Base-by-base conservation (phyloP, 1,284 basidiomycete species). In the Pascua sp. region DNA sequence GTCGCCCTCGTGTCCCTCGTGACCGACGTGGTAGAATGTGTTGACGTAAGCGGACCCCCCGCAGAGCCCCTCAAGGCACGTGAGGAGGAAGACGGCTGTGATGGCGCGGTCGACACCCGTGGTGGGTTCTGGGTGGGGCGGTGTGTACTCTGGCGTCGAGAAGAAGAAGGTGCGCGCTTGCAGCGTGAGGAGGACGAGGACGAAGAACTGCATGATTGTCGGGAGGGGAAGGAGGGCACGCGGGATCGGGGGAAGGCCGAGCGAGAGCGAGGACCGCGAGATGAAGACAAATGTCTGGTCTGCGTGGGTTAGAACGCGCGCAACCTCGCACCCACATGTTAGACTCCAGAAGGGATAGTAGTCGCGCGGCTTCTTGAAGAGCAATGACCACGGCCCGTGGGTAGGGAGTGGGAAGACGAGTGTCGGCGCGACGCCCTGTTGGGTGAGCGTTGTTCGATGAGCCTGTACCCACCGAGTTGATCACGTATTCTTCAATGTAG, bases 1-100 rank as follows among this genome's bases (percentile, higher is more conserved):
- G 2, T 46, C 46, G 43, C 51, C 73, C 10, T 59, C 75, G 12
- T 57, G 52, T 24, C 70, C 72, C 50, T 90, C 88, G 61, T 89
- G 87, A 49, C 90, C 91, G 56, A 93, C 82, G 55, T 85, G 86
- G 75, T 88, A 91, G 74, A 90, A 94, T 4, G 88, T 89, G 72
- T 91, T 92, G 51, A 93, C 90, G 68, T 94, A 95, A n/a, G 90
- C 90, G n/a, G 88, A 80, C 2, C 91, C 91, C 46, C 91, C 91
- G 63, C 91, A 94, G 43, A 93, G 81, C 8, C 91, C 91, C 71
- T 94, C 91, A 11, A 91, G 66, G 60, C 86, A 85, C 65, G 93
- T 86, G 48, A 93, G 81, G n/a, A 85, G 56, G 72, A 91, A 91
- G 2, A 91, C 85, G 18, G 85, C 72, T 11, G 80, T 72, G 64